Evolutionary conservation across 352 stramenopile species (phyloP).

Genomic region (Phytophthora brassicae): DNA sequence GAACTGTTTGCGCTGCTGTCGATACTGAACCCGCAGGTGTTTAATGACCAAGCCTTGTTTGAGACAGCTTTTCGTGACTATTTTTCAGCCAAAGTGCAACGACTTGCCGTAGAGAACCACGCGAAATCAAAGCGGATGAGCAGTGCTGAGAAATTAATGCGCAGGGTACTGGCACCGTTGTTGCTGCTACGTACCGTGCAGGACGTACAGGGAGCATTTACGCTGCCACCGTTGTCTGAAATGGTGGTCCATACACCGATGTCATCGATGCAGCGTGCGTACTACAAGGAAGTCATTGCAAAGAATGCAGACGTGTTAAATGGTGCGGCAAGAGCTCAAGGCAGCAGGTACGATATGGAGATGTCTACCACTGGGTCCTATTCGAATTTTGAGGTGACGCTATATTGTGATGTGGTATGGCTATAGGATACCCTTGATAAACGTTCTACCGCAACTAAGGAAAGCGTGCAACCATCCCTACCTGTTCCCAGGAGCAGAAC

Average conservation of each 20-base stretch:
- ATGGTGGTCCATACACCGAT: slow-evolving; percentile 79
- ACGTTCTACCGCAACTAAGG: slow-evolving; percentile 95
- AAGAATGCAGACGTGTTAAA: slow-evolving; percentile 63
- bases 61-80: slow-evolving; percentile 51
- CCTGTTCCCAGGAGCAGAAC: slow-evolving; percentile 87
- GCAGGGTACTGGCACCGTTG: slow-evolving; percentile 54
- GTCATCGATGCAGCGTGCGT: slow-evolving; percentile 77
- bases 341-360: slow-evolving; percentile 21
- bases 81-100: slow-evolving; percentile 71
- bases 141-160: slow-evolving; percentile 56
- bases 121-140: slow-evolving; percentile 24
- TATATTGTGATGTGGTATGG: not conserved
- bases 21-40: slow-evolving; percentile 84
- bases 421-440: slow-evolving; percentile 89
- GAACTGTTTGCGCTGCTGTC: slow-evolving; percentile 84
- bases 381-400: slow-evolving; percentile 5
- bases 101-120: slow-evolving; percentile 28
- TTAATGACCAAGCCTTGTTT: slow-evolving; percentile 65
- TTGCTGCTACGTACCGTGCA: slow-evolving; percentile 65
- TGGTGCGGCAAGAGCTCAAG: slow-evolving; percentile 33
- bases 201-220: slow-evolving; percentile 73
- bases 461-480: slow-evolving; percentile 91
- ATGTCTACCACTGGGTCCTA: not conserved
- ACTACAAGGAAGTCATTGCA: slow-evolving; percentile 80
- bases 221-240: slow-evolving; percentile 68